Evolutionary conservation across 176 grass and related monocot species (phyloP), one percentile per base, ranked within the genome.

Genomic region (Stipa capillata): DNA sequence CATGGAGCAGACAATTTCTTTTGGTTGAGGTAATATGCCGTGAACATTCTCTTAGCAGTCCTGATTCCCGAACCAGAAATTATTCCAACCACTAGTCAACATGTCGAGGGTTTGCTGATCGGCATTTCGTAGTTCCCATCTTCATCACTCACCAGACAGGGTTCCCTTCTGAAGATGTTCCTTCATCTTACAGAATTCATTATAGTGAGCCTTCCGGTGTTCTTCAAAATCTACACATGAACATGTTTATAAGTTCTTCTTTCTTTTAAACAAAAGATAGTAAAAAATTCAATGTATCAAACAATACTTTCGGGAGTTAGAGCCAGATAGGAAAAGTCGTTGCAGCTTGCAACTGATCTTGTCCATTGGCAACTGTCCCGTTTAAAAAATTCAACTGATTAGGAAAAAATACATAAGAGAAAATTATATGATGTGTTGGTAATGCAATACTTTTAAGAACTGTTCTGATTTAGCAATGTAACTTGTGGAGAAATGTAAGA

Each of bases 171-270:
- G 57, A 83, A 82, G 66, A 58, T 84, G 69, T 45, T 92, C 82
- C 82, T 92, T 97, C 65, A 97, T 84, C 76, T 97, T 97, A 17
- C n/a, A 83, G 54, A 84, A 97, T 53, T 97, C 90, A 52, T 97
- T 79, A 7, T 97, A 97, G 79, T 97, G 90, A 83, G 67, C 87
- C 75, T 88, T 92, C 42, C 90, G 73, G 45, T 90, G 90, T 40
- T 92, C 93, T 45, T 85, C 87, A 40, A 97, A 97, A 80, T 72
- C 87, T 92, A 84, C 28, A 78, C 45, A 72, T 27, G 44, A 53
- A 36, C 36, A 90, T n/a, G 42, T 24, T 32, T 66, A 84, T 33
- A 21, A 86, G 29, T 82, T 52, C 11, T 77, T 17, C 50, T 40
- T 25, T 44, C 33, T 53, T 73, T 16, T 17, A 25, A 67, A 59